phyloP scores from a whole-genome alignment of 305 asterid genomes.

The Fraxinus latifolia region DNA sequence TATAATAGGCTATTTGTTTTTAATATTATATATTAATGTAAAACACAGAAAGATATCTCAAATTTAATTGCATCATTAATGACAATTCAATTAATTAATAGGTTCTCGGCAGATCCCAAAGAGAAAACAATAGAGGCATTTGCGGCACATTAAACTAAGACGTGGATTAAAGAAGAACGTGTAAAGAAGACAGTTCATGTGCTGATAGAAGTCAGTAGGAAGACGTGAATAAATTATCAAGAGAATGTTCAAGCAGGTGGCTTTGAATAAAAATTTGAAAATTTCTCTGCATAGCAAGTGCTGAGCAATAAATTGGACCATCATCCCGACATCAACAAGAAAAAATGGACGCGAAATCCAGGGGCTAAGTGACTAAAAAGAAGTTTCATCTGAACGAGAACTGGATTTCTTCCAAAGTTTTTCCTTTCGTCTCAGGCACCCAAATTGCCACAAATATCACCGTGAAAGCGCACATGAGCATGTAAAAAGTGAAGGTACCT shows the following conservation, averaged over 20 bases:
- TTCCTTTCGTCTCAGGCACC: slow-evolving; percentile 94
- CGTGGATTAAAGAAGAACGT: not conserved
- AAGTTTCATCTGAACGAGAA: slow-evolving; percentile 58
- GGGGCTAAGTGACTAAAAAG: not conserved
- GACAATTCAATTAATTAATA: not conserved
- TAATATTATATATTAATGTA: too few species aligned
- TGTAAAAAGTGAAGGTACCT: slow-evolving; percentile 75
- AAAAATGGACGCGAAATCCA: not conserved
- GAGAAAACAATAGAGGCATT: not conserved
- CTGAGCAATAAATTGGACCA: slow-evolving; percentile 1
- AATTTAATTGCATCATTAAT: not conserved
- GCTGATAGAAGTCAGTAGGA: not conserved
- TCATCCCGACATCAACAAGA: slow-evolving; percentile 2
- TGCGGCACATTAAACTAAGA: not conserved
- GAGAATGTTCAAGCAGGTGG: not conserved
- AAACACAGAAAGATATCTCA: not conserved
- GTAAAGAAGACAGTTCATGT: not conserved
- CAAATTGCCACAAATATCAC: slow-evolving; percentile 53
- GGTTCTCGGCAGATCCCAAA: not conserved
- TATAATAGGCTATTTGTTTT: not conserved
- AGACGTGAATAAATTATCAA: not conserved
- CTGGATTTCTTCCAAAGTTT: slow-evolving; percentile 78
- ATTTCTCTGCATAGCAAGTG: not conserved
- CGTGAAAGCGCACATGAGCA: slow-evolving; percentile 37
- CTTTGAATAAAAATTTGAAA: not conserved